Base-by-base conservation (phyloP, 1,139 yeast genomes). In the Hanseniaspora sp. region DNA sequence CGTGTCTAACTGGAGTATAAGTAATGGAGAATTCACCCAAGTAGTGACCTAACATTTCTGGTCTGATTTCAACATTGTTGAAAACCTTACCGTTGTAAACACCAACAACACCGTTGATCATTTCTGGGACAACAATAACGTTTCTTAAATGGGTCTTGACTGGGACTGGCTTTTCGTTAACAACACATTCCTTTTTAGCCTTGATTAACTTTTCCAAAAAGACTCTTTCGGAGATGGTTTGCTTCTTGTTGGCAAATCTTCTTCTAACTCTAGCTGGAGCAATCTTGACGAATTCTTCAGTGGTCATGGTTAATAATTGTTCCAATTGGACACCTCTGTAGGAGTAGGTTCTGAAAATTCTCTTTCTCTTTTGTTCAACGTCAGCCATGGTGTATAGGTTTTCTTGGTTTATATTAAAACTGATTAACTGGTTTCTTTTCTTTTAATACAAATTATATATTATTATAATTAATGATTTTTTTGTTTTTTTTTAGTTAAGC, bases 31-130 rank as follows among this genome's bases (percentile, higher is more conserved):
- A 92, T 81, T 94, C 99, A 79, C 96, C 99, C 72, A 94, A 86
- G 94, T 94, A 94, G 85, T 90, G 96, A 74, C 98, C 98, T 73
- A 90, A 90, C 98, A 94, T 92, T 81, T 94, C 99, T 71, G 98
- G 96, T 77, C 80, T 88, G 77, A 94, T 79, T 77, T 94, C 99
- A 75, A 92, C 96, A 71, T 85, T 86, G 95, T 90, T 92, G 95
- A 94, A 94, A 69, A 81, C 88, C 82, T 94, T 94, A 80, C 99
- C 99, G 83, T 94, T 94, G 95, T 94, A 92, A 69, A 94, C 86
- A 78, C 97, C 97, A 68, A 94, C 83, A 67, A 90, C 95, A 61
- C 96, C 87, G 72, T 98, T 98, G 71, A 94, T 88, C 98, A 94
- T 94, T 83, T 94, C 99, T 78, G 99, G 99, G 67, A 92, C 95